Evolutionary conservation across 2,329 filamentous ascomycete genomes (phyloP), one percentile per base, ranked within the genome.

Genomic region (Leptoxyphium fumago): DNA sequence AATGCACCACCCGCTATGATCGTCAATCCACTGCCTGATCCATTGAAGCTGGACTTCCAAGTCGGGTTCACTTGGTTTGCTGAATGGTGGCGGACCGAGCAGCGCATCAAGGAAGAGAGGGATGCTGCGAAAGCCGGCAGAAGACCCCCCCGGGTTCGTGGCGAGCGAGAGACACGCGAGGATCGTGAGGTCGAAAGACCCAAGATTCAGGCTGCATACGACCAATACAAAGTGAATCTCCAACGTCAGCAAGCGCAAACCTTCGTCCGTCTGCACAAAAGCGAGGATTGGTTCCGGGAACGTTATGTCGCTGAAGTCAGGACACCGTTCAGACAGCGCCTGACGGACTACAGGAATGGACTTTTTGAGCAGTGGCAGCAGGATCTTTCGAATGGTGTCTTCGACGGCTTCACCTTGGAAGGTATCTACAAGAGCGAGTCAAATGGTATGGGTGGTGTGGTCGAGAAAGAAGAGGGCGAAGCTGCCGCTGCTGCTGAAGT

Each of bases 261-360:
- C 1, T 98, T 98, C 60, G 91, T 98, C 38, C 77, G 82, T 41
- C 82, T 87, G 54, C 91, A 98, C 65, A 94, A 94, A 61, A 79
- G 80, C 38, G 91, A 98, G 62, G 89, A 98, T 60, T 98, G 91
- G 91, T 98, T 98, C 67, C 85, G 82, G 54, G 91, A 98, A 64
- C 80, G 86, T 60, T 98, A 98, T 55, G 80, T 93, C 28, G 77
- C 85, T 1, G 85, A 91, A 52, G 78, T 89, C 44, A 74, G 84
- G 43, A 80, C 88, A 51, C 72, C 75, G 2, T 77, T 95, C 56
- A 80, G 82, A 45, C 69, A 71, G 47, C 82, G 85, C 55, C 69
- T 96, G 43, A 82, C 82, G 61, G 82, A 87, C 40, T 87, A 84
- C 59, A 82, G 93, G 40, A 78, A 80, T 36, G 78, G 76, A 11